phyloP scores from a whole-genome alignment of 2,329 filamentous ascomycete genomes.

The Alternaria novae-zelandiae region DNA sequence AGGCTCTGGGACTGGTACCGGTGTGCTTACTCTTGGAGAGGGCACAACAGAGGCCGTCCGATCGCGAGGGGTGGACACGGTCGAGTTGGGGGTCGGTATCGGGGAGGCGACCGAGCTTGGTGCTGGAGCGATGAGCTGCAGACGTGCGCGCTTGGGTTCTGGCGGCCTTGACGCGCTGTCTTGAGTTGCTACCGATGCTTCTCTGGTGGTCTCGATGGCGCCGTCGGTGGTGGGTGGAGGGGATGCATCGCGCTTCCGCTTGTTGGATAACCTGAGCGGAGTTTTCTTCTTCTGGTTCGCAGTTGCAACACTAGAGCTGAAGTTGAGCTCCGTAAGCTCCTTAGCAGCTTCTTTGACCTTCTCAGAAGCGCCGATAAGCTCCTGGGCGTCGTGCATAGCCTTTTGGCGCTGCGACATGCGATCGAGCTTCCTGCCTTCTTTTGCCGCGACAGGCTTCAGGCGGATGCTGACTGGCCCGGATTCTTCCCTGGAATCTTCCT shows the following conservation, averaged over 20 bases:
- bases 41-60: constrained; percentile 13
- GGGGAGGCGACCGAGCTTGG: constrained; percentile 16
- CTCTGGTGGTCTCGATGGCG: constrained; percentile 21
- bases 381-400: constrained; percentile 52
- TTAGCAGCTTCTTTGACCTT: constrained; percentile 45
- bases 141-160: constrained; percentile 39
- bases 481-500: constrained; percentile 58
- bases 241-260: constrained; percentile 63
- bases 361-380: constrained; percentile 45
- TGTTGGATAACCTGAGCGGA: constrained; percentile 47
- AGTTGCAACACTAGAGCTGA: constrained; percentile 29
- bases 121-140: constrained; percentile 26
- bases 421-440: constrained; percentile 79
- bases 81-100: constrained; percentile 16
- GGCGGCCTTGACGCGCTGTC: constrained; percentile 36
- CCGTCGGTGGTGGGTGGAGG: constrained; percentile 34
- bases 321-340: constrained; percentile 42
- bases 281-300: constrained; percentile 31
- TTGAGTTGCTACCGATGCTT: constrained; percentile 32
- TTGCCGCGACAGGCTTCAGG: constrained; percentile 80
- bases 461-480: constrained; percentile 72
- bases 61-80: constrained; percentile 14
- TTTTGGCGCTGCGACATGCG: constrained; percentile 64
- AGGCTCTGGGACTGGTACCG: constrained; percentile 20
- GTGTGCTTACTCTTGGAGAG: constrained; percentile 21